These are phyloP conservation scores for Thuidium tamariscinum DNA, from an alignment of 225 moss, liverwort and hornwort species.

Conservation along the genomic window DNA sequence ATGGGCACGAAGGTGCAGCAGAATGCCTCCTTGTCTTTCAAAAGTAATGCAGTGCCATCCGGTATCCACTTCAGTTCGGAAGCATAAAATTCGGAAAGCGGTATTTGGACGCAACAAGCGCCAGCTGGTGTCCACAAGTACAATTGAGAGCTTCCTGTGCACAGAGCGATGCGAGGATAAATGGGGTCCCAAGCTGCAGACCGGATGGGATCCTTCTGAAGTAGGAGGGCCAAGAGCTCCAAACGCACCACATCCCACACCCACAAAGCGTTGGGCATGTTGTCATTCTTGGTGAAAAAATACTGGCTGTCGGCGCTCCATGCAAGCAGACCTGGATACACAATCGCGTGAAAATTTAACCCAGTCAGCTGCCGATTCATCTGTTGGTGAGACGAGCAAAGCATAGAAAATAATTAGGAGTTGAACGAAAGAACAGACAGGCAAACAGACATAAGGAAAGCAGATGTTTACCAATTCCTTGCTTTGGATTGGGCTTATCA, in stretches of 20 bases:
- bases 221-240: constrained; percentile 70
- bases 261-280: constrained; percentile 94
- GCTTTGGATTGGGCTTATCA: constrained; percentile 96
- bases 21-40: constrained; percentile 86
- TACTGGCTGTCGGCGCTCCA: constrained; percentile 92
- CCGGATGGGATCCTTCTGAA: constrained; percentile 84
- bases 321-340: constrained; percentile 54
- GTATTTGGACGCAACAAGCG: constrained; percentile 89
- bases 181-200: constrained; percentile 87
- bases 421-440: neutral
- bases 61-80: constrained; percentile 88
- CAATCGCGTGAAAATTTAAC: neutral
- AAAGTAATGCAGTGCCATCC: constrained; percentile 71
- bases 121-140: constrained; percentile 90
- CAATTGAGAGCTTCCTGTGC: constrained; percentile 79
- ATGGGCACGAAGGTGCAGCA: constrained; percentile 90
- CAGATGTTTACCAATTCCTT: constrained; percentile 58
- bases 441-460: neutral
- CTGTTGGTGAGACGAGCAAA: neutral
- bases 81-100: constrained; percentile 65
- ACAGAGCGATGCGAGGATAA: constrained; percentile 74
- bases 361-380: neutral
- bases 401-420: neutral
- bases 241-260: constrained; percentile 91
- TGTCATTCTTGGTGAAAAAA: constrained; percentile 77